These are phyloP conservation scores for Fusarium sp. DNA, from an alignment of 2,329 filamentous ascomycete species.

Conservation along the genomic window DNA sequence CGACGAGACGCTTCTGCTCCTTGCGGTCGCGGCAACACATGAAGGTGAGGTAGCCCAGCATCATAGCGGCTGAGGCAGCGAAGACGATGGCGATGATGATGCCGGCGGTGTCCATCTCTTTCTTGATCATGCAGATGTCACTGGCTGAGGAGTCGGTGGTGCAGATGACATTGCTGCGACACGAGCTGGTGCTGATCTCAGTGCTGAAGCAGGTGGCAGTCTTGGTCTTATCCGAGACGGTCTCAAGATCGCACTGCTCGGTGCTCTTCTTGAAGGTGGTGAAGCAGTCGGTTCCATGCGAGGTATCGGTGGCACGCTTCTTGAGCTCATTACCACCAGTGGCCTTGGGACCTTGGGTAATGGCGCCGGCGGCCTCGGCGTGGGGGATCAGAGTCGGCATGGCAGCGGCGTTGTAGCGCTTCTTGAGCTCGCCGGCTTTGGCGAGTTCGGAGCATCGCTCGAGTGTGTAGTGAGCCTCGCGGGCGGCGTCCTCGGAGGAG, in stretches of 20 bases:
- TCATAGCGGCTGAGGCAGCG: slow-evolving; percentile 52
- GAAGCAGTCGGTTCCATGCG: slow-evolving; percentile 49
- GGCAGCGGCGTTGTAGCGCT: slow-evolving; percentile 42
- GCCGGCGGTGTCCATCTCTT: slow-evolving; percentile 57
- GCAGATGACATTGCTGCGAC: slow-evolving; percentile 59
- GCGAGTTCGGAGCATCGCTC: slow-evolving; percentile 48
- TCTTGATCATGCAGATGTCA: slow-evolving; percentile 55
- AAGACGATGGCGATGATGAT: slow-evolving; percentile 62
- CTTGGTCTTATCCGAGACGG: slow-evolving; percentile 50
- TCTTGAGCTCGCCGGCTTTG: slow-evolving; percentile 45
- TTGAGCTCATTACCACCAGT: slow-evolving; percentile 22
- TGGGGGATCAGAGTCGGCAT: slow-evolving; percentile 32
- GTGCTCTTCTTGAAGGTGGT: slow-evolving; percentile 50
- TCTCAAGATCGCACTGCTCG: slow-evolving; percentile 53
- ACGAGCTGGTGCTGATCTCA: slow-evolving; percentile 50
- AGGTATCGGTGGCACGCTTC: slow-evolving; percentile 31
- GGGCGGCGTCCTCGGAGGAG: slow-evolving; percentile 44
- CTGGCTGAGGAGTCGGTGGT: slow-evolving; percentile 50
- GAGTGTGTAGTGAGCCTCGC: slow-evolving; percentile 46
- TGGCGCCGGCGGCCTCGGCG: slow-evolving; percentile 26
- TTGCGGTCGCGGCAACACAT: slow-evolving; percentile 63
- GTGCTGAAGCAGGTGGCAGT: slow-evolving; percentile 55
- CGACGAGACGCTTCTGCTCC: slow-evolving; percentile 56
- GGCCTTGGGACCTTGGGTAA: slow-evolving; percentile 26
- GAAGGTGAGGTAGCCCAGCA: slow-evolving; percentile 57